Base-by-base conservation (phyloP, 768 basidiomycete species). In the Lentinus brumalis region DNA sequence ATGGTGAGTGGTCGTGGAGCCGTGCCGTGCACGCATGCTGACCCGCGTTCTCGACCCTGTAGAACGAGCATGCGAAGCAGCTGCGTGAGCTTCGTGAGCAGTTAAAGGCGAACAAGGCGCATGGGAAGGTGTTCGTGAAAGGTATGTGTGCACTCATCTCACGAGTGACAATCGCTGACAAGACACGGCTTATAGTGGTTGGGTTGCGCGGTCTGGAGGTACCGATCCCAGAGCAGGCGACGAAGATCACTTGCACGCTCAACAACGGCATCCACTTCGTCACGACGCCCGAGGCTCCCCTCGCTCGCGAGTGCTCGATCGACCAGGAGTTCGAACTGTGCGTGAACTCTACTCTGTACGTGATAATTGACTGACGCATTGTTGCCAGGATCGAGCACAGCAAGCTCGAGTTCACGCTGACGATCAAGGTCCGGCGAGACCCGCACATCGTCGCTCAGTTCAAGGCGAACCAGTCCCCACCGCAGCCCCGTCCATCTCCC, bases 191-290 rank as follows among this genome's bases (percentile, higher is more conserved):
- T 10, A 11, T 54, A 96, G 96, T 98, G 26, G 72, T 92, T 38
- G 86, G 88, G 39, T 81, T 94, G 59, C 89, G 84, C 66, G 83
- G 82, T 50, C 78, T 97, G 40, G 79, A 83, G 56, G 76, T 97
- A 35, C 95, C 96, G 0, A 66, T 98, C 32, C 96, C 95, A 0
- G 76, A 77, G n/a, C 81, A 92, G 63, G 75, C 83, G 0, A 94
- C 95, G 0, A 81, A 78, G 30, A 77, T 97, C 60, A 89, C 88
- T 10, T 93, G 93, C 72, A 94, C 93, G 0, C 80, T 98, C 62
- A 97, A 98, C 75, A 98, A 98, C 68, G 96, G 95, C 8, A 96
- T 98, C 52, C 95, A 97, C 73, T 95, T 90, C 64, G 96, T 98
- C 39, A 92, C 91, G 4, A 97, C 93, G 8, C 94, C 91, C 1